Conservation (phyloP, 805 yeast genomes). For the Metschnikowia arizonensis region DNA sequence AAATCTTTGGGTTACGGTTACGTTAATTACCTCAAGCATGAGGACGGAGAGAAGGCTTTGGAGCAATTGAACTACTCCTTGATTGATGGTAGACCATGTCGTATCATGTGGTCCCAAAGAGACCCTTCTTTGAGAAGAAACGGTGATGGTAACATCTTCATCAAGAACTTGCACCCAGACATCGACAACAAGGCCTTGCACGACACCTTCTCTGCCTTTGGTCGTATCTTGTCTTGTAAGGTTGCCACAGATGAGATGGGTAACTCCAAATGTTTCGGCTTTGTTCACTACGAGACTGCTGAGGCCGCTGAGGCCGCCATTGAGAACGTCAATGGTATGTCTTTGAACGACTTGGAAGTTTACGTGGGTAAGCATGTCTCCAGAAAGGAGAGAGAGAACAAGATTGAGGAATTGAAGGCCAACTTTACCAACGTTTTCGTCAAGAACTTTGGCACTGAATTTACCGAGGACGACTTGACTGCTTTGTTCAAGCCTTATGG, state of each 20-base stretch:
- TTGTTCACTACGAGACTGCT: constrained; percentile 91
- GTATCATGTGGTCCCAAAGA: constrained; percentile 99
- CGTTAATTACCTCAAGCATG: constrained; percentile 87
- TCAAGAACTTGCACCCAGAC: constrained; percentile 96
- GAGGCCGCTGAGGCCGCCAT: constrained; percentile 94
- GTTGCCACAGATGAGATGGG: constrained; percentile 94
- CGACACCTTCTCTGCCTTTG: constrained; percentile 96
- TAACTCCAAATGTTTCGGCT: constrained; percentile 91
- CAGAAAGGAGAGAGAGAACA: constrained; percentile 90
- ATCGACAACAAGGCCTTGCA: constrained; percentile 98
- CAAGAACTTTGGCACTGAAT: constrained; percentile 78
- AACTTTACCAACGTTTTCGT: constrained; percentile 94
- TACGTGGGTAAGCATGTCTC: constrained; percentile 92
- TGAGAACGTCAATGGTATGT: constrained; percentile 97
- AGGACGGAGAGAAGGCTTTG: constrained; percentile 90
- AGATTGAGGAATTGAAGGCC: constrained; percentile 83
- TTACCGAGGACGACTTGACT: constrained; percentile 65
- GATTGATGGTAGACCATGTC: constrained; percentile 93
- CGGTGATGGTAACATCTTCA: constrained; percentile 95
- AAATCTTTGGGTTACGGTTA: constrained; percentile 97
- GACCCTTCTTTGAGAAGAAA: constrained; percentile 93
- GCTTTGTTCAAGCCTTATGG: constrained; percentile 73
- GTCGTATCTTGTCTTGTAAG: constrained; percentile 93
- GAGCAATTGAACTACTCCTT: constrained; percentile 92
- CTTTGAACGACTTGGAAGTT: constrained; percentile 92